phyloP scores from a whole-genome alignment of 148 eudicot genomes.

The Drosera capensis region DNA sequence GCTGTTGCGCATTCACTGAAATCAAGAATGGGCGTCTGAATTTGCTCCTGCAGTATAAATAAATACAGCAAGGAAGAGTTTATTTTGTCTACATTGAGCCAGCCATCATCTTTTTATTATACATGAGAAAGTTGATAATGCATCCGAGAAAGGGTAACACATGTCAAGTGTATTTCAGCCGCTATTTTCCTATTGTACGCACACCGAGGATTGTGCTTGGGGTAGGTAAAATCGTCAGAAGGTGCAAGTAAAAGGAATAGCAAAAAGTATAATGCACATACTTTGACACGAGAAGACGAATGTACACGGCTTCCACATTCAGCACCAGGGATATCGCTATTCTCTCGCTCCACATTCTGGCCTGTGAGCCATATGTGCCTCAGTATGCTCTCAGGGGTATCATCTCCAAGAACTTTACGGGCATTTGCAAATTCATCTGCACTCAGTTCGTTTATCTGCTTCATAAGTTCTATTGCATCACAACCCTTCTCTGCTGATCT shows the following conservation, averaged over 20 bases:
- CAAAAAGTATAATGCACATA: too few relatives aligned
- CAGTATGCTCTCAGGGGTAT: constrained; percentile 67
- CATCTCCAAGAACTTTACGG: constrained; percentile 67
- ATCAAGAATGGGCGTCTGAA: constrained; percentile 32
- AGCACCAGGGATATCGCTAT: constrained; percentile 6
- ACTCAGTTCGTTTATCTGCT: constrained; percentile 62
- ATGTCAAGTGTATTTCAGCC: too few relatives aligned
- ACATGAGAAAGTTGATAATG: too few relatives aligned
- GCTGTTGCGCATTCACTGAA: constrained; percentile 81
- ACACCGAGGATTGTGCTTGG: too few relatives aligned
- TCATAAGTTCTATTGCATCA: constrained; percentile 85
- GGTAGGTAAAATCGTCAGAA: too few relatives aligned
- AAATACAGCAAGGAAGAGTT: neutral
- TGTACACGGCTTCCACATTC: constrained; percentile 17
- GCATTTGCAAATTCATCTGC: constrained; percentile 80
- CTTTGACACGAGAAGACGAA: too few relatives aligned
- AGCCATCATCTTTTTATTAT: too few relatives aligned
- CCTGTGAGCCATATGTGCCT: constrained; percentile 21
- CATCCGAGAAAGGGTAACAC: too few relatives aligned
- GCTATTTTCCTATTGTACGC: too few relatives aligned
- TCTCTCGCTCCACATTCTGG: constrained; percentile 21
- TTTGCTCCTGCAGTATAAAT: neutral
- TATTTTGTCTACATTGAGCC: too few relatives aligned
- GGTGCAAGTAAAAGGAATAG: too few relatives aligned
- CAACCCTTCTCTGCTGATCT: constrained; percentile 62